Evolutionary conservation across 306 rosid genomes (phyloP).

Genomic region (Leucaena leucocephala): DNA sequence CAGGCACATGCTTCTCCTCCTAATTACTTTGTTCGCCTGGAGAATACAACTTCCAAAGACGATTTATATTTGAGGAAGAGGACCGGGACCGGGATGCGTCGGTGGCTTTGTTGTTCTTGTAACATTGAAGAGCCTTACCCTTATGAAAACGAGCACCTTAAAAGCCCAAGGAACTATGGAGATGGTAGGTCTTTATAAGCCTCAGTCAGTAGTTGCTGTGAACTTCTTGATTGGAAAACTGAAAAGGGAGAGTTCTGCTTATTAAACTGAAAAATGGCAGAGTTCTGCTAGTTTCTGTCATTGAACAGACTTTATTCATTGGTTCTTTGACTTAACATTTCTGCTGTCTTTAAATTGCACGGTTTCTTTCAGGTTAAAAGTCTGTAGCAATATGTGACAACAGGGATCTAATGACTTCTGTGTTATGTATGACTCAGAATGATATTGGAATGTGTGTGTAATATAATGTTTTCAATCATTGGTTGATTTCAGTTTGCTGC

Average conservation of each 20-base stretch:
- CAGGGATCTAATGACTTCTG: neutral
- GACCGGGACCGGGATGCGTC: constrained; percentile 74
- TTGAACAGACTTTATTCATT: neutral
- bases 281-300: neutral
- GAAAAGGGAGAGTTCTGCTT: neutral
- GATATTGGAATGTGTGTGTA: neutral
- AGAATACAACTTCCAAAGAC: constrained; percentile 48
- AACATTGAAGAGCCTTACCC: constrained; percentile 80
- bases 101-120: constrained; percentile 93
- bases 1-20: constrained; percentile 83
- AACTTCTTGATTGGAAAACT: neutral
- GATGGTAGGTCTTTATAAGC: constrained; percentile 59
- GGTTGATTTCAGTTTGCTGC: neutral
- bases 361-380: neutral
- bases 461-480: neutral
- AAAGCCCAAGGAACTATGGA: constrained; percentile 70
- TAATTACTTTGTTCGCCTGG: constrained; percentile 67
- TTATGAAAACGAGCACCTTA: constrained; percentile 77
- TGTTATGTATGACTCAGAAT: neutral
- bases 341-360: neutral
- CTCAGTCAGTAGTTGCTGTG: constrained; percentile 1
- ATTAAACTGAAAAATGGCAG: neutral
- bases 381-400: neutral
- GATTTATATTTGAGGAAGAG: constrained; percentile 62
- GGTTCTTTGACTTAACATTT: neutral